Conservation (phyloP, 1,139 yeast species). For the Pneumocystis carinii region DNA sequence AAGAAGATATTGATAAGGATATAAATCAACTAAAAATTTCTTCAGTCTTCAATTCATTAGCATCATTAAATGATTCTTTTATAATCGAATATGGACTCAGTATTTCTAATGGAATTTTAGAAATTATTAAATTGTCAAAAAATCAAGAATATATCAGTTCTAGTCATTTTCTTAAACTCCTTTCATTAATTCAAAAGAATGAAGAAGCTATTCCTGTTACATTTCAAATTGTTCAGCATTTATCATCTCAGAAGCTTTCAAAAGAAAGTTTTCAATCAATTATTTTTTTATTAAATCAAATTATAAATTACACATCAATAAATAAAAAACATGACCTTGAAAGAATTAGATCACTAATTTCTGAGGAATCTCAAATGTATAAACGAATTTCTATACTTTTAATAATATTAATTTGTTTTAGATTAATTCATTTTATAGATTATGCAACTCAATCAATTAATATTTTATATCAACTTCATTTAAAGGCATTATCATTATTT, state of each 20-base stretch:
- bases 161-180: neutral
- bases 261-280: neutral
- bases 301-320: slow-evolving; percentile 7
- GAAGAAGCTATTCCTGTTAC: neutral
- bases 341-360: neutral
- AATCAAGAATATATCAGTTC: neutral
- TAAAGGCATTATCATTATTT: slow-evolving; percentile 9
- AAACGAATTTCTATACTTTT: slow-evolving; percentile 14
- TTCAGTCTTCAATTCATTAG: neutral
- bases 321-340: neutral
- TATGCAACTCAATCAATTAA: slow-evolving; percentile 49
- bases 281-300: neutral
- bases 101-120: neutral
- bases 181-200: neutral
- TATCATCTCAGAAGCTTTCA: neutral
- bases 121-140: neutral
- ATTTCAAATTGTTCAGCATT: neutral
- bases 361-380: slow-evolving; percentile 12
- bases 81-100: neutral
- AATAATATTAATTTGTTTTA: slow-evolving; percentile 15
- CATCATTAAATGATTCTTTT: neutral
- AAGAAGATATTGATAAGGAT: neutral
- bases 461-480: slow-evolving; percentile 15
- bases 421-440: slow-evolving; percentile 37
- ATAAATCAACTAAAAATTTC: neutral